phyloP scores from a whole-genome alignment of 225 moss, liverwort and hornwort genomes.

The Bryum argenteum region DNA sequence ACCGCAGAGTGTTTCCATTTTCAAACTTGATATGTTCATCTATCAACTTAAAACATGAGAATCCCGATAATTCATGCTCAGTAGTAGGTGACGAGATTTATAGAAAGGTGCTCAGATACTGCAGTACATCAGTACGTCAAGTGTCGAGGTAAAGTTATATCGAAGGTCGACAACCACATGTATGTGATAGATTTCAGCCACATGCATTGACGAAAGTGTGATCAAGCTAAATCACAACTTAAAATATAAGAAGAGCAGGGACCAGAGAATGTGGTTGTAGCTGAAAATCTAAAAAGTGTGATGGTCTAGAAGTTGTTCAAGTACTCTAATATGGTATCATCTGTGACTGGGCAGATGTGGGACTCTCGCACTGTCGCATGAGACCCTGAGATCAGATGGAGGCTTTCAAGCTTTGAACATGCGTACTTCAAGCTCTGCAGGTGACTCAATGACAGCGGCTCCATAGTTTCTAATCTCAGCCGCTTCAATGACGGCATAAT shows the following conservation, averaged over 20 bases:
- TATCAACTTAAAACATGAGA: no score
- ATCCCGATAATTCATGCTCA: no score
- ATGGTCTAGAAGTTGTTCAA: constrained; percentile 33
- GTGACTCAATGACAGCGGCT: constrained; percentile 53
- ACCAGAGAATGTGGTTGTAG: constrained; percentile 2
- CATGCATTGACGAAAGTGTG: not conserved
- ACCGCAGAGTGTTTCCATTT: no score
- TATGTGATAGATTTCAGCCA: not conserved
- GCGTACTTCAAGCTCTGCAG: constrained; percentile 62
- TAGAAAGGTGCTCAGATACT: no score
- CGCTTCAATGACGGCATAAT: constrained; percentile 65
- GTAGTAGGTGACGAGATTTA: no score
- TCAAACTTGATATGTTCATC: no score
- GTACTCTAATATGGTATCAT: constrained; percentile 62
- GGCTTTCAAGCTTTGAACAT: constrained; percentile 73
- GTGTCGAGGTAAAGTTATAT: no score
- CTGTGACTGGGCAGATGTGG: constrained; percentile 76
- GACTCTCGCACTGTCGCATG: constrained; percentile 60
- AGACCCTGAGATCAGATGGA: constrained; percentile 69
- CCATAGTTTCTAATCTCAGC: constrained; percentile 69
- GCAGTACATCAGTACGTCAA: no score
- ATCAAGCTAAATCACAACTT: not conserved
- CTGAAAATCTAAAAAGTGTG: constrained; percentile 18
- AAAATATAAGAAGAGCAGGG: constrained; percentile 12
- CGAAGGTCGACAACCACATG: not conserved